Evolutionary conservation across 345 rosid genomes (phyloP).

Genomic region (Populus tremula): DNA sequence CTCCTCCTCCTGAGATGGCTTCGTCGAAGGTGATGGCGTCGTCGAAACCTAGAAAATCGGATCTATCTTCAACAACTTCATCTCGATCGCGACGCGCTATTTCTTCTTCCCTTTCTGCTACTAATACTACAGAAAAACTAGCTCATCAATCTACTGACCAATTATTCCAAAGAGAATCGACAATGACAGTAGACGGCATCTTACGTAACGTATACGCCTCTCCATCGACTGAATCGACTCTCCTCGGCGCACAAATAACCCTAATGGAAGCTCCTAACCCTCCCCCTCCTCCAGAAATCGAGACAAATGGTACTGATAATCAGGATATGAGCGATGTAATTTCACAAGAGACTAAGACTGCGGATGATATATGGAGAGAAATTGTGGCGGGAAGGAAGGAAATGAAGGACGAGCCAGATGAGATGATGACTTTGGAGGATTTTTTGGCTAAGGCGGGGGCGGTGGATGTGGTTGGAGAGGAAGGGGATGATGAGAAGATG

Average conservation of each 20-base stretch:
- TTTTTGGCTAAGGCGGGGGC: conserved; percentile 74
- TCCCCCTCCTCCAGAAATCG: neutral
- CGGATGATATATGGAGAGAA: conserved; percentile 87
- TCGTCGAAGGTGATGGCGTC: conserved; percentile 65
- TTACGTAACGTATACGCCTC: conserved; percentile 31
- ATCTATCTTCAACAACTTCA: conserved; percentile 30
- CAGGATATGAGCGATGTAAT: neutral
- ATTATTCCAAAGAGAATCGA: conserved; percentile 21
- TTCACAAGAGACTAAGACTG: conserved; percentile 30
- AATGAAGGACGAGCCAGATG: conserved; percentile 75
- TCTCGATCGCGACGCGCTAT: conserved; percentile 45
- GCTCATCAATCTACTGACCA: conserved; percentile 23
- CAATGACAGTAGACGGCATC: conserved; percentile 50
- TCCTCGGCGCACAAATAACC: conserved; percentile 38
- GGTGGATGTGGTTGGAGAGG: conserved; percentile 33
- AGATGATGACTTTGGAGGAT: conserved; percentile 90
- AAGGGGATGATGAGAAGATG: conserved; percentile 26
- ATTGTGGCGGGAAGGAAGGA: conserved; percentile 61
- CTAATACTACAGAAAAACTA: conserved; percentile 18
- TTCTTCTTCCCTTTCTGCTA: conserved; percentile 40
- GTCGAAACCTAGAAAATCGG: conserved; percentile 59
- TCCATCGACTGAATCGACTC: conserved; percentile 42
- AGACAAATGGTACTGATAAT: neutral
- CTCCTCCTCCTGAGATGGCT: conserved; percentile 50
- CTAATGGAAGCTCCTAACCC: conserved; percentile 36